phyloP scores from a whole-genome alignment of 345 rosid genomes.

The Geranium rotundifolium region DNA sequence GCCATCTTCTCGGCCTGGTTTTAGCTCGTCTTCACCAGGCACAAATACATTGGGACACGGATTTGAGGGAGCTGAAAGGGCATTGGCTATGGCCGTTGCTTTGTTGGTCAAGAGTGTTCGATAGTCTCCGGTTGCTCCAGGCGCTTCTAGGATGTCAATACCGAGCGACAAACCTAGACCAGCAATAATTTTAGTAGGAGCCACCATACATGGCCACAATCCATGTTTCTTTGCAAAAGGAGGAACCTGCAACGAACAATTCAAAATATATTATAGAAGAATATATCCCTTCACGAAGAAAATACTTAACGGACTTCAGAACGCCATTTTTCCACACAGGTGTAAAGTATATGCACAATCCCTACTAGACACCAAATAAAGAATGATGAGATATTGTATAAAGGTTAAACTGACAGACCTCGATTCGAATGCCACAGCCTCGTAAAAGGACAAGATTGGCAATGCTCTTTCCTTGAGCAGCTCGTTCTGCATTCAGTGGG shows the following conservation, averaged over 20 bases:
- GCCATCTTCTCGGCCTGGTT: slow-evolving; percentile 65
- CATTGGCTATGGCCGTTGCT: slow-evolving; percentile 63
- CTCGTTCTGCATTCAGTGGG: slow-evolving; percentile 61
- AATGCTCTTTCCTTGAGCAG: slow-evolving; percentile 64
- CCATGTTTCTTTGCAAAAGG: slow-evolving; percentile 68
- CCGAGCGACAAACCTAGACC: slow-evolving; percentile 88
- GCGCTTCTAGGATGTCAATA: slow-evolving; percentile 89
- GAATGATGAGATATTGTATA: background rate
- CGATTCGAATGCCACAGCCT: slow-evolving; percentile 92
- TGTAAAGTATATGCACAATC: too few species aligned
- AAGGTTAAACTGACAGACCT: slow-evolving; percentile 34
- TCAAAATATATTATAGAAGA: background rate
- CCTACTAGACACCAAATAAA: background rate
- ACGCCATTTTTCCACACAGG: too few species aligned
- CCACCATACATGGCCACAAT: slow-evolving; percentile 93
- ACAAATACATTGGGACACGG: slow-evolving; percentile 61
- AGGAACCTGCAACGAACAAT: slow-evolving; percentile 41
- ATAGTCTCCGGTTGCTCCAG: slow-evolving; percentile 90
- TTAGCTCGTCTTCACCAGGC: slow-evolving; percentile 75
- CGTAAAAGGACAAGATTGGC: slow-evolving; percentile 85
- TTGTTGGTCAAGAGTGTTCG: slow-evolving; percentile 82
- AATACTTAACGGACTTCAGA: too few species aligned
- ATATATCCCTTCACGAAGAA: too few species aligned
- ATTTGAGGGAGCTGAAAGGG: slow-evolving; percentile 61
- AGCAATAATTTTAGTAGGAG: slow-evolving; percentile 95